phyloP scores from a whole-genome alignment of 352 stramenopile genomes.

The Globisporangium radiosum region DNA sequence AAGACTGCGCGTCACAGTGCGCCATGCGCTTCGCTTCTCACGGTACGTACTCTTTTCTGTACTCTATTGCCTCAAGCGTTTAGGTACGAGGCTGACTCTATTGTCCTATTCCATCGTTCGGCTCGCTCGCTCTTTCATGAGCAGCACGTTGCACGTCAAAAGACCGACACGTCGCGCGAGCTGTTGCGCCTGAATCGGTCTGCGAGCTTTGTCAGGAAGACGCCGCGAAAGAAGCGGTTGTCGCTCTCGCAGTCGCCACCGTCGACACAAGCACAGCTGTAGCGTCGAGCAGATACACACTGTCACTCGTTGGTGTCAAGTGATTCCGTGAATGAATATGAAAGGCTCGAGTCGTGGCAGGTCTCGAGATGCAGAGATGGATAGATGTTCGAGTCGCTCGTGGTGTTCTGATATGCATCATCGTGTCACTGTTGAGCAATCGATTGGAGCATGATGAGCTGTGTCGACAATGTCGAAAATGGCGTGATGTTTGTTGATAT shows the following conservation, averaged over 20 bases:
- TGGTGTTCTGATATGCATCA: too few species aligned
- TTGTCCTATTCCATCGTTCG: neutral
- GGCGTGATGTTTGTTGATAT: neutral
- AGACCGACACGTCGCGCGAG: neutral
- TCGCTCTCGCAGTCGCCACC: conserved; percentile 2
- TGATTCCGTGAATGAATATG: neutral
- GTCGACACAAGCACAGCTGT: neutral
- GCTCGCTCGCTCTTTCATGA: neutral
- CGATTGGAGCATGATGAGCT: too few species aligned
- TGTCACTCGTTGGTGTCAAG: neutral
- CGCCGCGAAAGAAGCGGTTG: conserved; percentile 13
- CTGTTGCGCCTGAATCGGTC: conserved; percentile 6
- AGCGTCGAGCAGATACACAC: too few species aligned
- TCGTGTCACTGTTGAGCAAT: too few species aligned
- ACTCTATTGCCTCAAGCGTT: neutral
- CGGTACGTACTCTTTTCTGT: neutral
- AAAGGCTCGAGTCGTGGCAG: neutral
- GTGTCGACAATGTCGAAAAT: neutral
- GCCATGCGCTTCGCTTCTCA: neutral
- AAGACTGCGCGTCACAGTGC: neutral
- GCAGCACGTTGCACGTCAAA: conserved; percentile 9
- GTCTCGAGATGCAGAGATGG: too few species aligned
- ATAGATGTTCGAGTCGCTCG: too few species aligned
- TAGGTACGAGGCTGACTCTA: neutral
- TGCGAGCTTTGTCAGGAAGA: conserved; percentile 9